phyloP scores from a whole-genome alignment of 257 asterid genomes.

The Parsonsia alboflavescens region DNA sequence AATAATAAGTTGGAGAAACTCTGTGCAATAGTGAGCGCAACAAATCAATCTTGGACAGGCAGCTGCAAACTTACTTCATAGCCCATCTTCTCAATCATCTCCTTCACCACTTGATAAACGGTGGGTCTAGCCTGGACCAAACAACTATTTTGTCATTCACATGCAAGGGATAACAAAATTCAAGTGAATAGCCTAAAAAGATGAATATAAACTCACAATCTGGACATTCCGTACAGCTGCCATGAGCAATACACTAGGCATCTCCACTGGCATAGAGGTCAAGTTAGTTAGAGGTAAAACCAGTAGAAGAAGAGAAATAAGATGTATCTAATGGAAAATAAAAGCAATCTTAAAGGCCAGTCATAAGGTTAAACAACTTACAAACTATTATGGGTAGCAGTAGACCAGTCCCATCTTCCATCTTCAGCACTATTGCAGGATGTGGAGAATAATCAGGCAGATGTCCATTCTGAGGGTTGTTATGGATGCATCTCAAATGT shows the following conservation, averaged over 20 bases:
- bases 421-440: constrained; percentile 93
- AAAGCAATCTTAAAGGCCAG: background rate
- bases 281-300: constrained; percentile 9
- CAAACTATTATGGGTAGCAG: constrained; percentile 93
- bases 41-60: background rate
- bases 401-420: constrained; percentile 96
- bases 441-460: constrained; percentile 82
- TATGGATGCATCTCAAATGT: constrained; percentile 73
- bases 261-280: constrained; percentile 71
- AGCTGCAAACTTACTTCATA: constrained; percentile 50
- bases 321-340: background rate
- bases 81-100: constrained; percentile 97
- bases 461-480: constrained; percentile 72
- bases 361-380: constrained; percentile 26
- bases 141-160: constrained; percentile 11
- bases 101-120: constrained; percentile 84
- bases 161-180: background rate
- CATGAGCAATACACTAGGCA: constrained; percentile 96
- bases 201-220: constrained; percentile 51
- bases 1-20: background rate
- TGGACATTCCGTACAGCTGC: constrained; percentile 93
- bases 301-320: constrained; percentile 3
- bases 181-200: constrained; percentile 2
- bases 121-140: constrained; percentile 85
- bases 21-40: background rate